Base-by-base conservation (phyloP, 2,329 filamentous ascomycete genomes). In the Thyridium curvatum region DNA sequence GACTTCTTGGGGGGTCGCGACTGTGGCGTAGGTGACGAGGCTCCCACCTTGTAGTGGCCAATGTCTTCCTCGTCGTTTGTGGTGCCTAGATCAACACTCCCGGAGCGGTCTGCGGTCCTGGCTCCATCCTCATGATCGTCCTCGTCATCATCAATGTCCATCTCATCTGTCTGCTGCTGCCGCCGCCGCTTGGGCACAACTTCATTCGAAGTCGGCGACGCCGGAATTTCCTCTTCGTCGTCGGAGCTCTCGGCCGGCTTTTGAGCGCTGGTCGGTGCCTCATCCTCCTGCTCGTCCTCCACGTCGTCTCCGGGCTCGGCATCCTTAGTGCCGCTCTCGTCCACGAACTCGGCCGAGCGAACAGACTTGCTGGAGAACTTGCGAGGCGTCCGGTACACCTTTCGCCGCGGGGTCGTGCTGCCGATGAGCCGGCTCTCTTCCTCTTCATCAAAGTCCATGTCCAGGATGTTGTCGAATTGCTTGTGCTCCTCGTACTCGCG, bases 131-230 rank as follows among this genome's bases (percentile, higher is more conserved):
- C 56, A 31, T 40, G 38, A 4, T 48, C 46, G 3, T 34, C 44
- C 2, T 37, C 41, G 17, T 35, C 41, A 10, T 47, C 47, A n/a
- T 49, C 41, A 4, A 51, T 48, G 31, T 59, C 56, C 8, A 26
- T 26, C 36, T 51, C 30, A 59, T 56, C 13, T 55, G 57, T 32
- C 56, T 51, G n/a, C 40, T 40, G 28, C 60, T 47, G 12, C 56
- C 50, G n/a, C 40, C 39, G 28, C 60, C 47, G 12, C 41, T 47
- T 32, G 47, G 41, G 4, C 64, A 41, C 32, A 57, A 52, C 8
- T 51, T 46, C 50, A 54, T 59, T 60, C 51, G 3, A 40, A 45
- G 38, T 60, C 57, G 28, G 60, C 47, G 39, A 52, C 61, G 4
- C 50, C 6, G 21, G 21, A 26, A 26, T 26, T 26, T 26, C 21